phyloP scores from a whole-genome alignment of 208 protist species.

The Porcisia deanei region DNA sequence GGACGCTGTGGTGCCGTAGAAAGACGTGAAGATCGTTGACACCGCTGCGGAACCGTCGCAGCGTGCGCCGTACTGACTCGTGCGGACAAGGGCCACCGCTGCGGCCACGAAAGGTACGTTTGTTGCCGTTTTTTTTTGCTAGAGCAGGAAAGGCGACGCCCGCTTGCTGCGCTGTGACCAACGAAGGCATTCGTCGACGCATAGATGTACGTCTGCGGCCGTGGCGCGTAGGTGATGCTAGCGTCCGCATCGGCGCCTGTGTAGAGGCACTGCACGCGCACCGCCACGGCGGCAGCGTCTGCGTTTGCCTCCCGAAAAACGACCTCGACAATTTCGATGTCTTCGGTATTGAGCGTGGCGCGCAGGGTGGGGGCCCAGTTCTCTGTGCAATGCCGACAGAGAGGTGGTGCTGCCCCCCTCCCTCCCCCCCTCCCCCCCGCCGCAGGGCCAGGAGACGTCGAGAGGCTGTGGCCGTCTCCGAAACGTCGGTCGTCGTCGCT shows the following conservation, averaged over 20 bases:
- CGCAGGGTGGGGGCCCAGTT: conserved; percentile 65
- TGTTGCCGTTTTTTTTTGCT: neutral
- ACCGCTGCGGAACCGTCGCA: conserved; percentile 35
- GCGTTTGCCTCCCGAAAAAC: conserved; percentile 4
- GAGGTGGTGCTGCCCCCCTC: conserved; percentile 63
- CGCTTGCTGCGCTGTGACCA: conserved; percentile 39
- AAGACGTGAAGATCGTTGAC: conserved; percentile 15
- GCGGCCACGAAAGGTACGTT: conserved; percentile 37
- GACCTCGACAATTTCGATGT: conserved; percentile 28
- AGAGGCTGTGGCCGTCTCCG: conserved; percentile 13
- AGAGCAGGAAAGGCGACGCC: conserved; percentile 1
- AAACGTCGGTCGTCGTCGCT: neutral
- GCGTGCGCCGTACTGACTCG: conserved; percentile 40
- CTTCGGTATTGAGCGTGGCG: conserved; percentile 27
- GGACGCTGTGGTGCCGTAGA: neutral
- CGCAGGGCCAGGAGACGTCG: conserved; percentile 20
- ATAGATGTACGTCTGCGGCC: conserved; percentile 44
- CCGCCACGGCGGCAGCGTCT: conserved; percentile 2
- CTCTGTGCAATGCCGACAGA: conserved; percentile 61
- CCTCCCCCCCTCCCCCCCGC: conserved; percentile 24
- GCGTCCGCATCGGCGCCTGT: conserved; percentile 11
- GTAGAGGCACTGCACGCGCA: conserved; percentile 28
- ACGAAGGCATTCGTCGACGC: conserved; percentile 38
- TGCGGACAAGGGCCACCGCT: conserved; percentile 58
- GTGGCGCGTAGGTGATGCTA: conserved; percentile 19